Base-by-base conservation (phyloP, 2,329 filamentous ascomycete species). In the Thielaviopsis punctulata region DNA sequence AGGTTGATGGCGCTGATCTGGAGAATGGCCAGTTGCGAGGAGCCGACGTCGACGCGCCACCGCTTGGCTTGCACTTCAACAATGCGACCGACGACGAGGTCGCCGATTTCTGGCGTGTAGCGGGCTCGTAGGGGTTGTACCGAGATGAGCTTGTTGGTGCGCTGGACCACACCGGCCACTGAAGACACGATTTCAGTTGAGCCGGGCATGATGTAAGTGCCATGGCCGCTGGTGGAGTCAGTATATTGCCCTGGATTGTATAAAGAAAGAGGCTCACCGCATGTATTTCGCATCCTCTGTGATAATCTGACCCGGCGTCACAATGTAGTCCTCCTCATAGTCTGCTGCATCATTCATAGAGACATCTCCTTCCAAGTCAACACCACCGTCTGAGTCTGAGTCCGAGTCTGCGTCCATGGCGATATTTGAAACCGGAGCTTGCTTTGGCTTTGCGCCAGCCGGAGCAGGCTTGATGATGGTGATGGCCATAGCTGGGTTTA, bases 231-330 rank as follows among this genome's bases (percentile, higher is more conserved):
- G 63, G 4, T 12, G 9, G 2, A 36, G 13, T 36, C n/a, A 36
- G 30, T 10, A 33, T 10, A 33, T 36, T 2, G 6, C 13, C 13
- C 13, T n/a, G 13, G 13, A 2, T 13, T 4, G 27, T n/a, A n/a
- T 21, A 25, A 44, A 19, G 23, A 41, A 41, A n/a, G 24, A 49
- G 30, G 57, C 69, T 50, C 67, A 80, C 77, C 80, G 80, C 90
- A 96, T 96, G 87, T 87, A 96, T 72, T 95, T 88, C n/a, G 87
- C 76, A 66, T 95, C 88, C 58, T 82, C 77, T 10, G 90, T 95
- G 60, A 96, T 86, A 56, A 84, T 69, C 63, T 93, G 85, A 61
- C 90, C 92, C 1, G 90, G 90, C 1, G 89, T 95, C 59, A 95
- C 82, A 58, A 95, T 83, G 33, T 74, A 69, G 60, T 67, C 60